Percentiles rank a stretch among this genome's conserved stretches.
Conservation (phyloP, 202 grass and related monocot species). For the Schoenoplectus triqueter region DNA sequence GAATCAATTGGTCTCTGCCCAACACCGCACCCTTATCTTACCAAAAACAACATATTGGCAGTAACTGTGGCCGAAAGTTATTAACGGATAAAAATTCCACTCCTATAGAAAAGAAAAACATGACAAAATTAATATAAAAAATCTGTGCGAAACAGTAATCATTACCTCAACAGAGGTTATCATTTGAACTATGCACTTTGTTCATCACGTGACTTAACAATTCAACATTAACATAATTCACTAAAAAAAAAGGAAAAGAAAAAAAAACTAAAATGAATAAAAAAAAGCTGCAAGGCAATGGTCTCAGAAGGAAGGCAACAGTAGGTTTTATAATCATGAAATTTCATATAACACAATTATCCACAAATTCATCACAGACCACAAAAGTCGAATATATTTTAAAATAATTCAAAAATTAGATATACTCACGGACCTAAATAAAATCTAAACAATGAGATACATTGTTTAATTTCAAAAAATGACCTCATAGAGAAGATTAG, state of each 20-base stretch:
- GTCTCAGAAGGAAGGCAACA: conserved; percentile 39
- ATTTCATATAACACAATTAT: conserved; percentile 40
- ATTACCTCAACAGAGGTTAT: conserved; percentile 37
- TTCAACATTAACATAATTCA: neutral
- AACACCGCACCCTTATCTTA: too few species aligned
- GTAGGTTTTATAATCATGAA: conserved; percentile 38
- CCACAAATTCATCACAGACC: conserved; percentile 41
- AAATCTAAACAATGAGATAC: too few species aligned
- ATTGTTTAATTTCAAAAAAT: too few species aligned
- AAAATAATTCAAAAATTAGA: too few species aligned
- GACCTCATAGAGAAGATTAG: conserved; percentile 53
- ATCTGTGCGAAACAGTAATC: conserved; percentile 32
- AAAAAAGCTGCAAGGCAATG: neutral
- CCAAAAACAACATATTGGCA: too few species aligned
- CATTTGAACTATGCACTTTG: conserved; percentile 62
- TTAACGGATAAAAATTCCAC: too few species aligned
- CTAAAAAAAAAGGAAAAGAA: neutral
- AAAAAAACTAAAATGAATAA: neutral
- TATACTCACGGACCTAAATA: too few species aligned
- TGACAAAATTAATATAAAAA: too few species aligned
- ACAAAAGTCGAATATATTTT: neutral
- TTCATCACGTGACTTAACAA: conserved; percentile 46
- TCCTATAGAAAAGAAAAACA: too few species aligned
- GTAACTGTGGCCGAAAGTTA: too few species aligned
- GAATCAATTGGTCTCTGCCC: too few species aligned